phyloP scores from a whole-genome alignment of 78 protist species.

The Paratrimastix pyriformis region DNA sequence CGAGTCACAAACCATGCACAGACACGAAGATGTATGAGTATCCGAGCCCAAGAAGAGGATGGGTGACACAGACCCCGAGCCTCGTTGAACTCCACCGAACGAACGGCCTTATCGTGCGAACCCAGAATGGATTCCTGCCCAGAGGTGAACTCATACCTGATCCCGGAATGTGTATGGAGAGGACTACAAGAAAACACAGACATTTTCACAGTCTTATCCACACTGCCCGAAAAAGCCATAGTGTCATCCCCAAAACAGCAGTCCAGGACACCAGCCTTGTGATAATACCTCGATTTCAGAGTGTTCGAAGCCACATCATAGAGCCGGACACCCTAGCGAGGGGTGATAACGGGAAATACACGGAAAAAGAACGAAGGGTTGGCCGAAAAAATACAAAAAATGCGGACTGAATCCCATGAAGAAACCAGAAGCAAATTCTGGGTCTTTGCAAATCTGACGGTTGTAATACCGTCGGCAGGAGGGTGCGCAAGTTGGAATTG shows the following conservation, averaged over 20 bases:
- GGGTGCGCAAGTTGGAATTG: slow-evolving; percentile 13
- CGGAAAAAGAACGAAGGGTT: background rate
- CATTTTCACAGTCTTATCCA: slow-evolving; percentile 11
- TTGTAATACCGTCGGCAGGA: slow-evolving; percentile 20
- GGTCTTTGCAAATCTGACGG: slow-evolving; percentile 13
- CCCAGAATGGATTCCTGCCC: slow-evolving; percentile 7
- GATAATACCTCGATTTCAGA: background rate
- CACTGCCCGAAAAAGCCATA: slow-evolving; percentile 8
- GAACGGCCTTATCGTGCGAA: slow-evolving; percentile 2
- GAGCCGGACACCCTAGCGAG: slow-evolving; percentile 2
- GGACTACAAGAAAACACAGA: background rate
- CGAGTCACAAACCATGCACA: no score
- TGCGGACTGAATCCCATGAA: slow-evolving; percentile 32
- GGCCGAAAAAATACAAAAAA: background rate
- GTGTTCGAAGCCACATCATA: slow-evolving; percentile 22
- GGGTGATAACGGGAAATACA: background rate
- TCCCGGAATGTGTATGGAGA: background rate
- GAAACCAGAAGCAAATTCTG: slow-evolving; percentile 30
- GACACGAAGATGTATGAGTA: background rate
- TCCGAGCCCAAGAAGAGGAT: background rate
- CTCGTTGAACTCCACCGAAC: background rate
- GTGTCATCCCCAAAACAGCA: slow-evolving; percentile 13
- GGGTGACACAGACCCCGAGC: background rate
- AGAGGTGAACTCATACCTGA: background rate
- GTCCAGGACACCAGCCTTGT: slow-evolving; percentile 33